Base-by-base conservation (phyloP, 2,329 filamentous ascomycete genomes). In the Paraphoma chrysanthemicola region DNA sequence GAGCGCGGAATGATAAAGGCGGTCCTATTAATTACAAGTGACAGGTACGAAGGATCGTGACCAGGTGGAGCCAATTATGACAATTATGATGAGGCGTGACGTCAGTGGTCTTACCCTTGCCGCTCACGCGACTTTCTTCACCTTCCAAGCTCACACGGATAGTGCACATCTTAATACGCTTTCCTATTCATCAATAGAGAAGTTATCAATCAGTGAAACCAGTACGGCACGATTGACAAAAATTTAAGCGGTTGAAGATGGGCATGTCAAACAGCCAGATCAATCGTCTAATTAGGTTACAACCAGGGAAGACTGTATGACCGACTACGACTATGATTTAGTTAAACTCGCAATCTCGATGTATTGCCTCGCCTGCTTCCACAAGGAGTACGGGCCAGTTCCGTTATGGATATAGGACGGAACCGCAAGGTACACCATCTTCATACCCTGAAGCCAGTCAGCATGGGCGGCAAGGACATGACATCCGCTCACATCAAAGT, bases 71-170 rank as follows among this genome's bases (percentile, higher is more conserved):
- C 57, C 53, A 50, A 60, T 60, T 31, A 48, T 41, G 29, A 49
- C 53, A 50, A 60, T 60, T 31, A 48, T 41, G 29, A 49, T 45
- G 12, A 41, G 18, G 8, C 39, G 41, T 60, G 57, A 60, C 57
- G 57, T 60, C 51, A 60, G 12, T 36, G 38, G 12, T 9, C 38
- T 17, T 16, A 42, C 39, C 39, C 39, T 42, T n/a, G 33, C 33
- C 3, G 31, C 41, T 14, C 18, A 33, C n/a, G 30, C 16, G 12
- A 30, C 28, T 30, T 44, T 29, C 10, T 44, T 29, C 12, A 23
- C 28, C 28, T 30, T 10, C 10, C n/a, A 43, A 17, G n/a, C 9
- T 23, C 23, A 23, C 23, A 23, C 23, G 23, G 23, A 23, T 23
- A 23, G 23, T 23, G 23, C 23, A 23, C 23, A 23, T 23, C 23